These are phyloP conservation scores for Astrephomene gubernaculifera DNA, from an alignment of 139 green algal genomes.

Conservation along the genomic window DNA sequence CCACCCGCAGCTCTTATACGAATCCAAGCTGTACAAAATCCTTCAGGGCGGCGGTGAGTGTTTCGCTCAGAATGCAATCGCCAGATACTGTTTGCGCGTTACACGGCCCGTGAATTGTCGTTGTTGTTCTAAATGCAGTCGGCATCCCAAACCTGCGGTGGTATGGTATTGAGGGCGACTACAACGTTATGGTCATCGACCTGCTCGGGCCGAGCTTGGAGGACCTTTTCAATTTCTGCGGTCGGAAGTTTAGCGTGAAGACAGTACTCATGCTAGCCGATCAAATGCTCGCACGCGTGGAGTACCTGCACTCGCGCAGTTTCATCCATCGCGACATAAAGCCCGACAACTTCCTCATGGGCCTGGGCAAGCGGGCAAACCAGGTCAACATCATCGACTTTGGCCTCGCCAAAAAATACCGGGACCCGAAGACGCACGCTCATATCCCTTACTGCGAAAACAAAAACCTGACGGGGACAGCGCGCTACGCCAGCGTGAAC, in stretches of 20 bases:
- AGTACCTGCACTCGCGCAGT: conserved; percentile 97
- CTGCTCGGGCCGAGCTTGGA: conserved; percentile 96
- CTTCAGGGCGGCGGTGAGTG: conserved; percentile 89
- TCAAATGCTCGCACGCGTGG: conserved; percentile 96
- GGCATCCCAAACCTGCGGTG: conserved; percentile 98
- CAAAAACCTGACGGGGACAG: conserved; percentile 97
- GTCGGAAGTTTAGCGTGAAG: conserved; percentile 96
- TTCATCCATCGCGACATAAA: conserved; percentile 99
- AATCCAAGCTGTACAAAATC: conserved; percentile 96
- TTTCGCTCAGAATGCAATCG: too few species aligned
- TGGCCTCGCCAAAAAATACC: conserved; percentile 97
- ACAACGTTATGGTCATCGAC: conserved; percentile 99
- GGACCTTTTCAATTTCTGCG: conserved; percentile 99
- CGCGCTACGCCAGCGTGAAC: conserved; percentile 98
- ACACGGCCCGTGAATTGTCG: too few species aligned
- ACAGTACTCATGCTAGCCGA: conserved; percentile 99
- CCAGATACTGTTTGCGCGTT: too few species aligned
- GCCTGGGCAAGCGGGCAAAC: conserved; percentile 93
- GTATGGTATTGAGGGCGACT: conserved; percentile 98
- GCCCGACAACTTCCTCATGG: conserved; percentile 99
- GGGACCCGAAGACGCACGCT: conserved; percentile 97
- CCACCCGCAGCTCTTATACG: conserved; percentile 95
- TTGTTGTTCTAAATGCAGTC: too few species aligned
- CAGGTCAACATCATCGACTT: conserved; percentile 99
- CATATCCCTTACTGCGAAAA: conserved; percentile 99